Evolutionary conservation across 1,284 basidiomycete species (phyloP), one percentile per base, ranked within the genome.

Genomic region (Cryptococcus sp.): DNA sequence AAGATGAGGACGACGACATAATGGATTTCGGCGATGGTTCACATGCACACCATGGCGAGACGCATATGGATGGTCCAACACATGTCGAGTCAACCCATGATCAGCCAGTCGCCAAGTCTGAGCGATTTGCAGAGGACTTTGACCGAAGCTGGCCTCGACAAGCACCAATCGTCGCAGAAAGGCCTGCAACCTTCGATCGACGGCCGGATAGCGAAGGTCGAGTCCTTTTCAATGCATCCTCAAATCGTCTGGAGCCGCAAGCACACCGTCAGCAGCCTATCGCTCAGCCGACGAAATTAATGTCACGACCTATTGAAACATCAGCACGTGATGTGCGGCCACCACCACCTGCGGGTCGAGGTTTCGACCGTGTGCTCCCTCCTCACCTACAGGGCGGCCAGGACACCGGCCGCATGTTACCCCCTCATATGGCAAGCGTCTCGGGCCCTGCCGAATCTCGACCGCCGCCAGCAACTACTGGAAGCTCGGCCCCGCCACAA

Each of bases 11-110:
- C 39, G 89, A 86, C 66, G 89, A 88, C 43, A 88, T 93, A 41
- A 90, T 96, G 68, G 92, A 96, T 74, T 96, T 96, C 72, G 92
- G 86, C 5, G 93, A 96, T 72, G 92, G 92, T 6, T 85, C 87
- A 47, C 93, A 93, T 80, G 87, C 65, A 82, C 93, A 58, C 84
- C 73, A 49, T 62, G 87, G 61, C 76, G 85, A 8, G 71, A 80
- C 37, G 80, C 83, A 50, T 43, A 56, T 29, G 38, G 19, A 46
- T 50, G 38, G 29, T 19, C 47, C 50, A 25, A 50, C 55, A 41
- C 48, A 49, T 15, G 38, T 52, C 17, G 76, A 71, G 39, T 63
- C 71, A 17, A 50, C 76, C 58, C 65, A 62, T 57, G 74, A 58
- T 29, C 67, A 58, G 16, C 74, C 74, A 0, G 74, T 76, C 3